phyloP scores from a whole-genome alignment of 495 filamentous ascomycete species.

The Hyaloscypha finlandica region DNA sequence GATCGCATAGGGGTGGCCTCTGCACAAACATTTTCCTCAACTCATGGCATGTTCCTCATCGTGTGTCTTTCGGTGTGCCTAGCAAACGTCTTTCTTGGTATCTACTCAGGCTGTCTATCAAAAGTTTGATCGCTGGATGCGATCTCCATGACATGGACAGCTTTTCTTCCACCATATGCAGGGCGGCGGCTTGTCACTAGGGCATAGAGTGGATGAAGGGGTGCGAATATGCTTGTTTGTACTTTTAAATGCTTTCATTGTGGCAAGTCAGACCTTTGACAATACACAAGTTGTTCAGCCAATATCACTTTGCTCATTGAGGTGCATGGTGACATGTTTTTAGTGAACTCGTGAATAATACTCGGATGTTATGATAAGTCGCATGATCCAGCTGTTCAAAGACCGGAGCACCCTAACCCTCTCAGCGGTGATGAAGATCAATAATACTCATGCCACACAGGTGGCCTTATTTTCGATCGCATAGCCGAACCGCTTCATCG shows the following conservation, averaged over 20 bases:
- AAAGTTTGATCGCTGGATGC: slow-evolving; percentile 24
- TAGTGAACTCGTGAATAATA: not conserved
- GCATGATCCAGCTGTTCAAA: no score
- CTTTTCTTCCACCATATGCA: slow-evolving; percentile 16
- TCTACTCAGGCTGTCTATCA: slow-evolving; percentile 17
- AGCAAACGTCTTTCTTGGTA: slow-evolving; percentile 11
- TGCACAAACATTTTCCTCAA: slow-evolving; percentile 24
- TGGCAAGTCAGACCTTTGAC: slow-evolving; percentile 33
- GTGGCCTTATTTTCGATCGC: no score
- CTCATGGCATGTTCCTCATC: slow-evolving; percentile 11
- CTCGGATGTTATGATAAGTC: no score
- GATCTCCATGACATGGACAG: slow-evolving; percentile 1
- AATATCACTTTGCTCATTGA: not conserved
- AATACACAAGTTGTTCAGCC: slow-evolving; percentile 15
- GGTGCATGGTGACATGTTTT: not conserved
- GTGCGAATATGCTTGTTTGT: slow-evolving; percentile 26
- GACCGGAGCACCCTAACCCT: no score
- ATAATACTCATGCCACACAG: no score
- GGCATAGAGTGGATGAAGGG: slow-evolving; percentile 27
- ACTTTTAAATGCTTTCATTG: slow-evolving; percentile 29
- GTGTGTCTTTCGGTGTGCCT: slow-evolving; percentile 10
- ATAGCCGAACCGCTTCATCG: no score
- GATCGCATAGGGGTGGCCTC: slow-evolving; percentile 29
- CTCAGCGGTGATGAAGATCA: no score
- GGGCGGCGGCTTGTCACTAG: slow-evolving; percentile 17